phyloP scores from a whole-genome alignment of 2,329 filamentous ascomycete species.

The Calonectria fujianensis region DNA sequence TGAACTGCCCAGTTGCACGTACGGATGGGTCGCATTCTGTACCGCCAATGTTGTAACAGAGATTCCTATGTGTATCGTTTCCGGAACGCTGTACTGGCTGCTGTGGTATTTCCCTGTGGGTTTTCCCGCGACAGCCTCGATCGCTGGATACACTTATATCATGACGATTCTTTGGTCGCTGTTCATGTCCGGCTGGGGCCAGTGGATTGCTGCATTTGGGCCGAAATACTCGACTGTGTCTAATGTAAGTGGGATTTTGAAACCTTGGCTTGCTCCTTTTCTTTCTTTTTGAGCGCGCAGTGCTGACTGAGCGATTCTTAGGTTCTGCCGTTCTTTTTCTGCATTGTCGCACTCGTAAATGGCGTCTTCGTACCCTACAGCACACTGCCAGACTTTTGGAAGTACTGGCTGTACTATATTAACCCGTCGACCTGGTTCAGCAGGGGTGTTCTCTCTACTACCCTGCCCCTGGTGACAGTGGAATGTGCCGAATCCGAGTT shows the following conservation, averaged over 20 bases:
- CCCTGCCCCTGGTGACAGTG: slow-evolving; percentile 52
- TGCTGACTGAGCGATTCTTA: slow-evolving; percentile 45
- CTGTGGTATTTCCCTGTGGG: slow-evolving; percentile 86
- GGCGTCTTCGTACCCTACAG: slow-evolving; percentile 82
- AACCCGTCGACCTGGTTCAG: slow-evolving; percentile 32
- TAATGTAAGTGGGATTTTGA: slow-evolving; percentile 67
- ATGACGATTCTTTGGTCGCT: slow-evolving; percentile 86
- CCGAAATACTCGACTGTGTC: slow-evolving; percentile 85
- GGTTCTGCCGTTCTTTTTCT: slow-evolving; percentile 85
- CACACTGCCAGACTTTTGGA: slow-evolving; percentile 79
- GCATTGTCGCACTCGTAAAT: slow-evolving; percentile 84
- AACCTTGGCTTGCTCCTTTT: background rate
- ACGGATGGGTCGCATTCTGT: slow-evolving; percentile 84
- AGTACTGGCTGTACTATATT: slow-evolving; percentile 35
- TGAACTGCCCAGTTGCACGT: slow-evolving; percentile 83
- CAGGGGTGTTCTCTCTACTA: slow-evolving; percentile 26
- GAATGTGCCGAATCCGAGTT: slow-evolving; percentile 61
- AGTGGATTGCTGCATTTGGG: slow-evolving; percentile 89
- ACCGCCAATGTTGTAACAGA: slow-evolving; percentile 83
- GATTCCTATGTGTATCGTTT: slow-evolving; percentile 80
- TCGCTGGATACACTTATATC: slow-evolving; percentile 83
- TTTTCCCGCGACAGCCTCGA: slow-evolving; percentile 77
- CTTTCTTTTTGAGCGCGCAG: background rate
- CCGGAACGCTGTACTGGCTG: slow-evolving; percentile 79
- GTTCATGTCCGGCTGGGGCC: slow-evolving; percentile 84